Conservation (phyloP, 2,329 filamentous ascomycete genomes). For the Aspergillus floridensis region DNA sequence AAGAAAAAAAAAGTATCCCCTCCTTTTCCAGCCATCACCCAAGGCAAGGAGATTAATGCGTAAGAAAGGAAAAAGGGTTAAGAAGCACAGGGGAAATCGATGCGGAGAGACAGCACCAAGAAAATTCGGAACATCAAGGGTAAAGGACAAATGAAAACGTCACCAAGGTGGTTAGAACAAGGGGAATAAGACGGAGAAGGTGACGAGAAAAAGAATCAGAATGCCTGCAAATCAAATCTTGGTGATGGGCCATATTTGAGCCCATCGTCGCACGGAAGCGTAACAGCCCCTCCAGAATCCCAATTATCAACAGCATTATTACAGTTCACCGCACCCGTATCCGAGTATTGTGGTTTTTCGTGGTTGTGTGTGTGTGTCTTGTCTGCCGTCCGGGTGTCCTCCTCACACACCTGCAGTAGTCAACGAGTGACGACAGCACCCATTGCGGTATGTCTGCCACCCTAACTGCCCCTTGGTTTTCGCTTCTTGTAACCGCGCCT, state of each 20-base stretch:
- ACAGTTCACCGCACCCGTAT: constrained; percentile 18
- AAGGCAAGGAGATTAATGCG: constrained; percentile 24
- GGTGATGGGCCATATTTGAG: constrained; percentile 4
- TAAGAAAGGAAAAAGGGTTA: constrained; percentile 32
- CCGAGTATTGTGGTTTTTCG: constrained; percentile 17
- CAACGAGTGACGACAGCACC: neutral
- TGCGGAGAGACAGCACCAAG: constrained; percentile 12
- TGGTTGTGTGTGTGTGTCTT: constrained; percentile 14
- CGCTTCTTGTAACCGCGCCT: constrained; percentile 14
- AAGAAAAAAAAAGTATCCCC: constrained; percentile 13
- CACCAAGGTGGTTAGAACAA: neutral
- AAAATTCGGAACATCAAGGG: neutral
- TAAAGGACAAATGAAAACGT: neutral
- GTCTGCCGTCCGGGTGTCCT: constrained; percentile 5
- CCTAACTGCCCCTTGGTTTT: constrained; percentile 10
- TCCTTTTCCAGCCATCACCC: constrained; percentile 24
- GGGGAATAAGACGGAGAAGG: constrained; percentile 1
- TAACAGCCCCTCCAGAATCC: constrained; percentile 18
- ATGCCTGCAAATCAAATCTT: constrained; percentile 3
- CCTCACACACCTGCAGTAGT: constrained; percentile 6
- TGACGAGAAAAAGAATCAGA: constrained; percentile 4
- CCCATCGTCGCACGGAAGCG: constrained; percentile 14
- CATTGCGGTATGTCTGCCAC: constrained; percentile 2
- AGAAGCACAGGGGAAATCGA: constrained; percentile 27
- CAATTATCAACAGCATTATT: constrained; percentile 17